These are phyloP conservation scores for Datisca glomerata DNA, from an alignment of 306 rosid genomes.

Conservation along the genomic window DNA sequence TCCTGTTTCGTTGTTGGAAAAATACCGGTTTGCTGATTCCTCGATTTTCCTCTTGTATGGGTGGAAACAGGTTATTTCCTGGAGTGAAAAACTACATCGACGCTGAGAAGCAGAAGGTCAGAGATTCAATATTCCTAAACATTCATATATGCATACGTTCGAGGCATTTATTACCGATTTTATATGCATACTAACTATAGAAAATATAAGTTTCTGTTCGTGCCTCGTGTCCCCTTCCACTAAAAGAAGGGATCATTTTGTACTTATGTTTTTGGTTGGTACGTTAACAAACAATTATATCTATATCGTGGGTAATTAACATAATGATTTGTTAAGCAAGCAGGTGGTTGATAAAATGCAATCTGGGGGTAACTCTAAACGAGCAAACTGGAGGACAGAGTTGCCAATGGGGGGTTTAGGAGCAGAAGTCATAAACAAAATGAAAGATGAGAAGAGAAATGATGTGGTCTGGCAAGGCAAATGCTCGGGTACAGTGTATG, in stretches of 20 bases:
- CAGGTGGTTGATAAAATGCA: slow-evolving; percentile 84
- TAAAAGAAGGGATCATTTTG: too few species aligned
- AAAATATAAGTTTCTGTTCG: too few species aligned
- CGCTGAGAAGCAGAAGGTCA: slow-evolving; percentile 41
- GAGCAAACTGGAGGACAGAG: slow-evolving; percentile 64
- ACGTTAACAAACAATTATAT: too few species aligned
- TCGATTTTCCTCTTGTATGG: neutral
- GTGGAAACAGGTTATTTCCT: slow-evolving; percentile 27
- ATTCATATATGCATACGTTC: too few species aligned
- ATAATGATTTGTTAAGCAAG: slow-evolving; percentile 11
- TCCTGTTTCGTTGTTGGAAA: neutral
- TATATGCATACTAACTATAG: too few species aligned
- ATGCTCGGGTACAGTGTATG: slow-evolving; percentile 99
- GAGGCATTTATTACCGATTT: too few species aligned
- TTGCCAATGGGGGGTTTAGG: slow-evolving; percentile 64
- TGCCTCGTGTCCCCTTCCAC: too few species aligned
- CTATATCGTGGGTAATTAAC: too few species aligned
- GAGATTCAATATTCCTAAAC: too few species aligned
- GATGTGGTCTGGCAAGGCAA: slow-evolving; percentile 88
- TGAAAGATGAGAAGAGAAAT: slow-evolving; percentile 64
- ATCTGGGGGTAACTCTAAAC: slow-evolving; percentile 57
- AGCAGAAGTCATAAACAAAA: slow-evolving; percentile 39
- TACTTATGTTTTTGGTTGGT: too few species aligned
- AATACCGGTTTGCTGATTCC: neutral
- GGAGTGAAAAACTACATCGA: slow-evolving; percentile 38